These are phyloP conservation scores for Clonostachys rhizophaga DNA, from an alignment of 2,329 filamentous ascomycete species.

Conservation along the genomic window DNA sequence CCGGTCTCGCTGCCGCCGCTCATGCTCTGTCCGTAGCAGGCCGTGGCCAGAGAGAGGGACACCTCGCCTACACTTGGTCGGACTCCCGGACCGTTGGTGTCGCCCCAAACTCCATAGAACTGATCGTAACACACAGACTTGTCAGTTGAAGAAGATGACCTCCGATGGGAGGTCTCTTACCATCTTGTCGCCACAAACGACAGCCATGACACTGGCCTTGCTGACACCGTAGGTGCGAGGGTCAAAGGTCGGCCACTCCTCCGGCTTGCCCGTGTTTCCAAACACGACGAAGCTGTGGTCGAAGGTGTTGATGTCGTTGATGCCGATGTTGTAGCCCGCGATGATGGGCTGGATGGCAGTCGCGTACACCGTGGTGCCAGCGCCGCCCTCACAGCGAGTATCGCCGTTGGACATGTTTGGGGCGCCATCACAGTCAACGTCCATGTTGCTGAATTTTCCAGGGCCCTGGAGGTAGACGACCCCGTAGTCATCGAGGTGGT, in stretches of 20 bases:
- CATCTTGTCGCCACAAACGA: constrained; percentile 45
- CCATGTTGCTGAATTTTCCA: constrained; percentile 45
- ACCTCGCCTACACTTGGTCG: constrained; percentile 49
- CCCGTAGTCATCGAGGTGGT: constrained; percentile 24
- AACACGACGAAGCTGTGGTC: constrained; percentile 50
- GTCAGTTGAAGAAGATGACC: background rate
- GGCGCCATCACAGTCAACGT: constrained; percentile 53
- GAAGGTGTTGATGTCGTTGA: constrained; percentile 41
- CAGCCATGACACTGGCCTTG: constrained; percentile 47
- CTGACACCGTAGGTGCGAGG: constrained; percentile 33
- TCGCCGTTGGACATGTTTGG: constrained; percentile 27
- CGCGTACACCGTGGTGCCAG: constrained; percentile 28
- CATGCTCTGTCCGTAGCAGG: constrained; percentile 21
- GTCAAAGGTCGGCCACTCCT: constrained; percentile 28
- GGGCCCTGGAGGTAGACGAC: constrained; percentile 39
- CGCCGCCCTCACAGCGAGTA: constrained; percentile 33
- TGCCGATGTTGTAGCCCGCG: constrained; percentile 22
- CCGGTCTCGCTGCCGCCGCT: constrained; percentile 36
- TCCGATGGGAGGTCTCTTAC: constrained; percentile 11
- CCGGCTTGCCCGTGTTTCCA: constrained; percentile 34
- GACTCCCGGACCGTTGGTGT: constrained; percentile 49
- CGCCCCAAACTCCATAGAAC: constrained; percentile 54
- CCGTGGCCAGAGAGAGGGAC: constrained; percentile 50
- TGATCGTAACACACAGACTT: constrained; percentile 5
- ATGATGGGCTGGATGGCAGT: constrained; percentile 38